phyloP scores from a whole-genome alignment of 495 filamentous ascomycete genomes.

The Glutinoglossum americanum region DNA sequence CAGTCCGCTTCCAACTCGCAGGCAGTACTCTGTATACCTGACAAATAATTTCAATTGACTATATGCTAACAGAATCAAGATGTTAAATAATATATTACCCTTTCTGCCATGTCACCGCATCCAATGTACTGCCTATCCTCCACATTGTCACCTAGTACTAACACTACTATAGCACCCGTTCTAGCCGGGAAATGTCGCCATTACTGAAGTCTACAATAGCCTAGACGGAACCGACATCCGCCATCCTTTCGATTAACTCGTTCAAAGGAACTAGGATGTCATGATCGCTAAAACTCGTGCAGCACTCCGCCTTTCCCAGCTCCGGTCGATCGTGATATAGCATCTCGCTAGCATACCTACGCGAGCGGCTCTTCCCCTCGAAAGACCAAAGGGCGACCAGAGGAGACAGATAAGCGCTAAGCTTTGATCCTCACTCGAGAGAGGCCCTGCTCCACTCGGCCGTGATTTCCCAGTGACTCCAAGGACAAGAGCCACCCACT shows the following conservation, averaged over 20 bases:
- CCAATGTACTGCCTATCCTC: too few relatives aligned
- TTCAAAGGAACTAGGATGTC: neutral
- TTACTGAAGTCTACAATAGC: neutral
- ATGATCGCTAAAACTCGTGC: neutral
- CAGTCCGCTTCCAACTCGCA: too few relatives aligned
- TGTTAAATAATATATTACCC: too few relatives aligned
- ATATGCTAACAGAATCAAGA: too few relatives aligned
- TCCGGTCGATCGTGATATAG: neutral
- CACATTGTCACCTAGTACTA: too few relatives aligned
- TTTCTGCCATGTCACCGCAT: too few relatives aligned
- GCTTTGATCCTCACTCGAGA: slow-evolving; percentile 91
- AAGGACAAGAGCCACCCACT: neutral
- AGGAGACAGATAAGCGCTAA: slow-evolving; percentile 58
- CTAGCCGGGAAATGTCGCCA: neutral
- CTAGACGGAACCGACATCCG: neutral
- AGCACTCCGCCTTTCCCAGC: neutral
- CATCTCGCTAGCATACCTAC: neutral
- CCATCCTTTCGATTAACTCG: neutral
- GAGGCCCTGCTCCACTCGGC: slow-evolving; percentile 43
- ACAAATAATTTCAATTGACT: too few relatives aligned
- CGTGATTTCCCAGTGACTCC: neutral
- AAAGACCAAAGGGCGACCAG: neutral
- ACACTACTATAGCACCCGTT: neutral
- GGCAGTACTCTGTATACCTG: too few relatives aligned
- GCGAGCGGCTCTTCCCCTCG: neutral